Evolutionary conservation across 495 filamentous ascomycete species (phyloP).

Genomic region (Penicillium dipodomyicola): DNA sequence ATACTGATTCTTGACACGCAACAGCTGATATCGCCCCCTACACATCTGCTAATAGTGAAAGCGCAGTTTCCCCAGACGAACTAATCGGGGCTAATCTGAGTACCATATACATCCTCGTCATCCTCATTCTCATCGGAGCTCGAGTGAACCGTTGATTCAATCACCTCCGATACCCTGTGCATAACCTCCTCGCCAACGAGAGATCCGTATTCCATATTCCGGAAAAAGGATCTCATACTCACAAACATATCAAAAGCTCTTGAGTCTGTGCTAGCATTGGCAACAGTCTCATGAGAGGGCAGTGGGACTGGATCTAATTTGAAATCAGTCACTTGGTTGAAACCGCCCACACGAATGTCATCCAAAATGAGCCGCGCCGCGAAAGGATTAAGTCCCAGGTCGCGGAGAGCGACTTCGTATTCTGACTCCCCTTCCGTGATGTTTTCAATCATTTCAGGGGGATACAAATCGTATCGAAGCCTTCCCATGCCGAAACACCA

Average conservation of each 20-base stretch:
- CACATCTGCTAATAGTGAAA: neutral
- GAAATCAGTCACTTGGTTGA: neutral
- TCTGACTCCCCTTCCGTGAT: conserved; percentile 2
- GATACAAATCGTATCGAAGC: neutral
- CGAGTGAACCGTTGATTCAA: neutral
- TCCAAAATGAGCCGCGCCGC: conserved; percentile 69
- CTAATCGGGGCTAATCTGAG: neutral
- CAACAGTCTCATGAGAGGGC: neutral
- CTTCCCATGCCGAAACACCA: conserved; percentile 1
- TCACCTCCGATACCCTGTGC: neutral
- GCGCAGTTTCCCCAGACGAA: neutral
- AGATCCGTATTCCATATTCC: neutral
- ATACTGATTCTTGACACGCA: neutral
- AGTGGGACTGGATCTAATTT: neutral
- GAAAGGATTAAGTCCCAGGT: conserved; percentile 75
- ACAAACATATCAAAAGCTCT: neutral
- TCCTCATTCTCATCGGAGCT: neutral
- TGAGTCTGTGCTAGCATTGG: neutral
- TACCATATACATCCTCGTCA: neutral
- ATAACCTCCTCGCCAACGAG: neutral
- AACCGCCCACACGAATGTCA: conserved; percentile 21
- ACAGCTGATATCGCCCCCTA: neutral
- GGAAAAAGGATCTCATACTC: neutral
- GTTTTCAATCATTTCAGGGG: neutral
- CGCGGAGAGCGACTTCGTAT: conserved; percentile 73